Evolutionary conservation across 2,329 filamentous ascomycete species (phyloP).

Genomic region (Aspergillus alliaceus): DNA sequence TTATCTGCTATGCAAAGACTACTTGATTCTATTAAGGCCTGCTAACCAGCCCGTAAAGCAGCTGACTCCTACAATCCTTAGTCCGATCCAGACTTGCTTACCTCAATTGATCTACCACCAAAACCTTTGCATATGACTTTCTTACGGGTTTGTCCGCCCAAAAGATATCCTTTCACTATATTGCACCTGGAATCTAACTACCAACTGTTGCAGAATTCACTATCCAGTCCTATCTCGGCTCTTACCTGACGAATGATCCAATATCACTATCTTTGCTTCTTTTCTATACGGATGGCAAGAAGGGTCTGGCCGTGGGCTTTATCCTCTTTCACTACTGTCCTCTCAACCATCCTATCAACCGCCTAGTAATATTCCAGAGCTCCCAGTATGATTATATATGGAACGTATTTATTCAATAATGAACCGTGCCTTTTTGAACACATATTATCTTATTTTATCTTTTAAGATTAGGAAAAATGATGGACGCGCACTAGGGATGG

Average conservation of each 20-base stretch:
- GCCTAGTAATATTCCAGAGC: background rate
- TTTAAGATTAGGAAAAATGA: background rate
- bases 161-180: conserved; percentile 1
- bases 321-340: background rate
- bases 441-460: background rate
- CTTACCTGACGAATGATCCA: background rate
- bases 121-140: conserved; percentile 5
- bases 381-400: background rate
- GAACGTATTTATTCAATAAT: background rate
- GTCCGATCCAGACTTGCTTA: background rate
- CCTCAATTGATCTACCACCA: background rate
- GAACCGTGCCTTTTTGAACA: background rate
- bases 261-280: background rate
- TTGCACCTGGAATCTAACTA: conserved; percentile 7
- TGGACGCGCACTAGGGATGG: background rate
- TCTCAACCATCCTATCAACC: fast-evolving
- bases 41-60: background rate
- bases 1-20: background rate
- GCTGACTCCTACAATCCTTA: background rate
- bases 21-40: background rate
- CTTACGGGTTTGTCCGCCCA: background rate
- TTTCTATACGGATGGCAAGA: background rate
- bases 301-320: background rate
- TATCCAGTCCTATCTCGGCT: background rate
- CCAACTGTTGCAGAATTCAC: conserved; percentile 2